phyloP scores from a whole-genome alignment of 2,329 filamentous ascomycete genomes.

The Epichloe elymi region DNA sequence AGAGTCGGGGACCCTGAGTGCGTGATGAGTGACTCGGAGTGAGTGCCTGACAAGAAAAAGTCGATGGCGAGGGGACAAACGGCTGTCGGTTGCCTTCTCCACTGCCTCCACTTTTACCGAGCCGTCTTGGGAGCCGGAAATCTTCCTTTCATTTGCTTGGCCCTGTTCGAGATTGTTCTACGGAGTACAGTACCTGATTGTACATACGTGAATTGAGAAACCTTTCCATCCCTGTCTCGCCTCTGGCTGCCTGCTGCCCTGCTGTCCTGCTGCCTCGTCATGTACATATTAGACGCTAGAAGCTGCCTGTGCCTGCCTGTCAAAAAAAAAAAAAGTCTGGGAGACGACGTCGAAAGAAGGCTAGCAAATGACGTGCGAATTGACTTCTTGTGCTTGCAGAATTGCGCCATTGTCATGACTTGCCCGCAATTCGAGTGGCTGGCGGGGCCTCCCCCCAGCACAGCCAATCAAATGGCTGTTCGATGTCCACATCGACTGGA shows the following conservation, averaged over 20 bases:
- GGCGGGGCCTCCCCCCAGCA: background rate
- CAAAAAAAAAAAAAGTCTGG: background rate
- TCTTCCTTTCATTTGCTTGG: too few species aligned
- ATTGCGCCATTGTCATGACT: constrained; percentile 4
- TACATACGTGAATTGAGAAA: too few species aligned
- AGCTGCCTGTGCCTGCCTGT: background rate
- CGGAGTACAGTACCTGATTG: too few species aligned
- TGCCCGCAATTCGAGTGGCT: background rate
- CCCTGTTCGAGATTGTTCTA: too few species aligned
- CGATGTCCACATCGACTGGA: background rate
- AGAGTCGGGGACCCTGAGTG: too few species aligned
- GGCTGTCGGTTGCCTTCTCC: too few species aligned
- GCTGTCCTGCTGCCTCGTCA: background rate
- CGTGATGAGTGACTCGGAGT: too few species aligned
- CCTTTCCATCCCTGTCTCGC: background rate
- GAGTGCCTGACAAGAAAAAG: too few species aligned
- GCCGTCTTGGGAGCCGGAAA: too few species aligned
- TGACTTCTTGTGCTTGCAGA: background rate
- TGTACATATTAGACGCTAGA: background rate
- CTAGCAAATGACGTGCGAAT: constrained; percentile 4
- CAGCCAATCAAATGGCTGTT: background rate
- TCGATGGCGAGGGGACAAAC: too few species aligned
- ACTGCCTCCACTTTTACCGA: too few species aligned
- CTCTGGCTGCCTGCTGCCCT: background rate
- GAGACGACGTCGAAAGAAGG: background rate